A percentile compares a stretch with the other conserved stretches of the same genome.
These are phyloP conservation scores for Stygiomarasmius scandens DNA, from an alignment of 1,284 basidiomycete genomes.

Conservation along the genomic window DNA sequence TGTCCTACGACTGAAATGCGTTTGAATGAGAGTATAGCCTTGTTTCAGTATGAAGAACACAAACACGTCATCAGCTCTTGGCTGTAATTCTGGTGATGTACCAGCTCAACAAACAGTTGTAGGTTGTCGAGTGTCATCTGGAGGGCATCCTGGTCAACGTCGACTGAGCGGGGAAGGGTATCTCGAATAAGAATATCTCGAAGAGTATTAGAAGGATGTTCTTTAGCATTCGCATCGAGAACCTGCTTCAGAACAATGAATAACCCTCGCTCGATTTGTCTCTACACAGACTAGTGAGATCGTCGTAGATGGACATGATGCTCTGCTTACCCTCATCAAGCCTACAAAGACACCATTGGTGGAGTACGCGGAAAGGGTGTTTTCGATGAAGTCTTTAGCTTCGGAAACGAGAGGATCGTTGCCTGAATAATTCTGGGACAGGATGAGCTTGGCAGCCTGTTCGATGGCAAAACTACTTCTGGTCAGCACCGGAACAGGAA, in stretches of 20 bases:
- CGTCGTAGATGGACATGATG: background rate
- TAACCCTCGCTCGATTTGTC: slow-evolving; percentile 48
- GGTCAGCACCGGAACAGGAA: background rate
- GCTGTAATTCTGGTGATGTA: slow-evolving; percentile 55
- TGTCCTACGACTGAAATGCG: slow-evolving; percentile 52
- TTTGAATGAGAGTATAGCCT: background rate
- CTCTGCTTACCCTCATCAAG: slow-evolving; percentile 53
- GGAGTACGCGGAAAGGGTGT: slow-evolving; percentile 52
- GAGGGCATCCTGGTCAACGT: slow-evolving; percentile 51
- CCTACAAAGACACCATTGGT: slow-evolving; percentile 56
- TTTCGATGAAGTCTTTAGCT: slow-evolving; percentile 55
- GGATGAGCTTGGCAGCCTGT: slow-evolving; percentile 48
- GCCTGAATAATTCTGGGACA: slow-evolving; percentile 45
- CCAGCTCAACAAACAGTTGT: slow-evolving; percentile 51
- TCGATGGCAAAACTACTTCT: slow-evolving; percentile 49
- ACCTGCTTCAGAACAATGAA: slow-evolving; percentile 57
- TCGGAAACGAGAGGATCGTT: slow-evolving; percentile 64
- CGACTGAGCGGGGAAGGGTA: slow-evolving; percentile 47
- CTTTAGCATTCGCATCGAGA: slow-evolving; percentile 40
- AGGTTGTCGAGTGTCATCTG: slow-evolving; percentile 60
- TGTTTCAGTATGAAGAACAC: slow-evolving; percentile 20
- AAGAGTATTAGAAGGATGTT: slow-evolving; percentile 36
- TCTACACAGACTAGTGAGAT: background rate
- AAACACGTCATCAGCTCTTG: slow-evolving; percentile 56
- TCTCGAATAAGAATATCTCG: slow-evolving; percentile 60